Percentiles rank a stretch among this genome's conserved stretches.
Evolutionary conservation across 345 rosid genomes (phyloP).

Genomic region (Pseudoturritis turrita): DNA sequence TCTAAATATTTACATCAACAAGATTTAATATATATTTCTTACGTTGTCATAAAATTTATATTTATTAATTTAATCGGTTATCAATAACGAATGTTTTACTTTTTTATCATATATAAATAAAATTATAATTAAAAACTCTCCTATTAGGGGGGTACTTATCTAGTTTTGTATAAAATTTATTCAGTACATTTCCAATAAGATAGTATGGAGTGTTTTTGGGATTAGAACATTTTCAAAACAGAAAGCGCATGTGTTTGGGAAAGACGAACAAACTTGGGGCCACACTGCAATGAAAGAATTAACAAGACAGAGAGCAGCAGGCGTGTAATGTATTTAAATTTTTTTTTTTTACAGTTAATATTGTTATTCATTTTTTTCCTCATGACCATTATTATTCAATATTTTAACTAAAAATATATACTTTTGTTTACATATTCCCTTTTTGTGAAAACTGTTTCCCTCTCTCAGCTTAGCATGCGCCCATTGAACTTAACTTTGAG

Average conservation of each 20-base stretch:
- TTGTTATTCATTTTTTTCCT: neutral
- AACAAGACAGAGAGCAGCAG: conserved; percentile 29
- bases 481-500: conserved; percentile 11
- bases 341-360: conserved; percentile 1
- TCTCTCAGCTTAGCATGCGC: conserved; percentile 9
- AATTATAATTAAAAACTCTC: too few relatives aligned
- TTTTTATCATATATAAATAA: too few relatives aligned
- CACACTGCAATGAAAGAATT: conserved; percentile 18
- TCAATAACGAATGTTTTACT: too few relatives aligned
- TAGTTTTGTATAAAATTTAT: neutral
- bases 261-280: conserved; percentile 21
- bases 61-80: too few relatives aligned
- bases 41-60: too few relatives aligned
- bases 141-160: too few relatives aligned
- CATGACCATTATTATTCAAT: neutral
- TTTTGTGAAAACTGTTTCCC: neutral
- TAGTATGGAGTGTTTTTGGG: neutral
- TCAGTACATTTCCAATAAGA: neutral
- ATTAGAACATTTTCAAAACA: conserved; percentile 13
- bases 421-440: neutral
- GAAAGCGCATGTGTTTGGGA: conserved; percentile 25
- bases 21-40: too few relatives aligned
- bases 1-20: too few relatives aligned
- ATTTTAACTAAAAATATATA: neutral
- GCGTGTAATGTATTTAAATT: conserved; percentile 24